Percentiles rank a stretch among this genome's conserved stretches.
Conservation (phyloP, 495 filamentous ascomycete species). For the Neurospora terricola region DNA sequence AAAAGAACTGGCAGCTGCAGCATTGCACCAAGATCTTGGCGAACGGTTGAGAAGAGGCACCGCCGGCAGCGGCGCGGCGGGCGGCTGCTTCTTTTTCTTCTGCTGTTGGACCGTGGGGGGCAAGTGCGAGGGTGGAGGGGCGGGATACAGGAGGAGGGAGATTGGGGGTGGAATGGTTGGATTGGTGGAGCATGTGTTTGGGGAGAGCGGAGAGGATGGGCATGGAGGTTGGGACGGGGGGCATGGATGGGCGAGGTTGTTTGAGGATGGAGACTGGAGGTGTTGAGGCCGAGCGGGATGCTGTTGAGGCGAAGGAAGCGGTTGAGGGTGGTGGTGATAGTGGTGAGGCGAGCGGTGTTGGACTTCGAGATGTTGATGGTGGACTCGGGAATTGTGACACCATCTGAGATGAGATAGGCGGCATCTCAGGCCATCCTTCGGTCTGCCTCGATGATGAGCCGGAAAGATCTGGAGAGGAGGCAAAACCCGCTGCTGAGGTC, state of each 20-base stretch:
- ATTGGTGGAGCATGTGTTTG: constrained; percentile 20
- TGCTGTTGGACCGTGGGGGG: background rate
- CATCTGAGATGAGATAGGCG: background rate
- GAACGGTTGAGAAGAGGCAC: constrained; percentile 33
- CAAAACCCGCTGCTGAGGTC: background rate
- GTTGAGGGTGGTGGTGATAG: background rate
- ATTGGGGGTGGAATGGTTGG: background rate
- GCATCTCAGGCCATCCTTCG: background rate
- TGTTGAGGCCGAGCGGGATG: background rate
- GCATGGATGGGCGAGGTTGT: constrained; percentile 6
- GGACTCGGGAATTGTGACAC: background rate
- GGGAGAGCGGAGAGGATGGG: constrained; percentile 17
- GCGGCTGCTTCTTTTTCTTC: background rate
- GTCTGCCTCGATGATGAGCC: background rate
- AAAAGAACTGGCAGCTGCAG: constrained; percentile 72
- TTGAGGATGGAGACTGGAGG: constrained; percentile 22
- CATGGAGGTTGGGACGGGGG: constrained; percentile 1
- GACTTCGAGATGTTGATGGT: background rate
- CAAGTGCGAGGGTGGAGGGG: background rate
- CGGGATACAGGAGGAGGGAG: background rate
- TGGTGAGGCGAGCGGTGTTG: background rate
- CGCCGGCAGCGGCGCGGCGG: constrained; percentile 13
- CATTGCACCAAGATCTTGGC: constrained; percentile 75
- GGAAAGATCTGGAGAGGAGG: background rate
- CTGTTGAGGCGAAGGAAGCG: background rate